Percentiles rank a stretch among this genome's conserved stretches.
These are phyloP conservation scores for Eimeria brunetti DNA, from an alignment of 169 alveolate genomes.

Conservation along the genomic window DNA sequence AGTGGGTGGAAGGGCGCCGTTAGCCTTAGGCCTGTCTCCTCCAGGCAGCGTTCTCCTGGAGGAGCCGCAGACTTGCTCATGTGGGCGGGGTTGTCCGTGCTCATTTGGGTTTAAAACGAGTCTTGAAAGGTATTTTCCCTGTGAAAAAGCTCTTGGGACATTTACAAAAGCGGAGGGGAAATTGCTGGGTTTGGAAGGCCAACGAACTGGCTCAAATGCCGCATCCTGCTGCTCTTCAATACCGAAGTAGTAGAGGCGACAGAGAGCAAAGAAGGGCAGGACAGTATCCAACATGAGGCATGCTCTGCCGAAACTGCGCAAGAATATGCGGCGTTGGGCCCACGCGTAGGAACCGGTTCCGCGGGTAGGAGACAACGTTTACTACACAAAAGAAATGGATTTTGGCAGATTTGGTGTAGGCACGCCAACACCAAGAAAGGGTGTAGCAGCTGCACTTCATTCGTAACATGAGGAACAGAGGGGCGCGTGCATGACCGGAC, in stretches of 20 bases:
- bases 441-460: not conserved
- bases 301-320: not conserved
- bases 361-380: not conserved
- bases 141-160: not conserved
- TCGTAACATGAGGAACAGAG: not conserved
- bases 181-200: not conserved
- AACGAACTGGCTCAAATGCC: not conserved
- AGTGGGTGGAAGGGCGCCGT: not conserved
- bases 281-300: not conserved
- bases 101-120: not conserved
- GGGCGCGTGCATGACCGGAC: not conserved
- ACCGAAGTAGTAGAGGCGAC: not conserved
- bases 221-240: not conserved
- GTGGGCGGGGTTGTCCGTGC: constrained; percentile 2
- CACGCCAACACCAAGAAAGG: not conserved
- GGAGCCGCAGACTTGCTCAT: not conserved
- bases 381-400: not conserved
- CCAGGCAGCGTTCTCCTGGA: not conserved
- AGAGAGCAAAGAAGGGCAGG: not conserved
- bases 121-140: not conserved
- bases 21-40: not conserved
- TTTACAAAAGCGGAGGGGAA: not conserved
- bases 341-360: not conserved
- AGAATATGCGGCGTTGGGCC: not conserved
- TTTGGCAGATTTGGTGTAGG: not conserved